Percentiles rank a stretch among this genome's conserved stretches.
Conservation (phyloP, 768 basidiomycete species). For the Saitozyma sp. region DNA sequence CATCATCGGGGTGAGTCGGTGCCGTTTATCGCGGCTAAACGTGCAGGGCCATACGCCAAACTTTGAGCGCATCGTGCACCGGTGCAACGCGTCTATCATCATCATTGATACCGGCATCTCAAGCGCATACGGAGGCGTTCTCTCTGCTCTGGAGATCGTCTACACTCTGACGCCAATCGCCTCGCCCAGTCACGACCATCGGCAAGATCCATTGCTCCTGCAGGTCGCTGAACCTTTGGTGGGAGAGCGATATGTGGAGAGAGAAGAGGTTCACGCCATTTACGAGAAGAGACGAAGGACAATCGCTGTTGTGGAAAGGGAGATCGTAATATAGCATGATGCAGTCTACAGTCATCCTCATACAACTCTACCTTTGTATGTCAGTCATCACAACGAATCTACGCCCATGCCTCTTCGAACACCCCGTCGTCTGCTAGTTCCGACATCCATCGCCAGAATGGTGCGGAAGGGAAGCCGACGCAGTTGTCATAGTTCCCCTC, state of each 20-base stretch:
- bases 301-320: slow-evolving; percentile 22
- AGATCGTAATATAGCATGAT: slow-evolving; percentile 12
- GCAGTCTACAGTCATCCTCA: too few relatives aligned
- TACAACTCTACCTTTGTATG: neutral
- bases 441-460: slow-evolving; percentile 51
- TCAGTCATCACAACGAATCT: neutral
- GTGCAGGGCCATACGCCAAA: slow-evolving; percentile 85
- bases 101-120: slow-evolving; percentile 98
- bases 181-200: slow-evolving; percentile 18
- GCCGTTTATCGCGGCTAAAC: neutral
- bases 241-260: slow-evolving; percentile 28
- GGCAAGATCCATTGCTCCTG: slow-evolving; percentile 37
- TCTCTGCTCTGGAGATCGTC: slow-evolving; percentile 82
- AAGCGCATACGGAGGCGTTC: slow-evolving; percentile 88
- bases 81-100: slow-evolving; percentile 88
- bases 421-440: slow-evolving; percentile 44
- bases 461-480: slow-evolving; percentile 82
- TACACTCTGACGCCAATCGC: slow-evolving; percentile 73
- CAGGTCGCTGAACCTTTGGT: slow-evolving; percentile 1
- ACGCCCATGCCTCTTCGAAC: slow-evolving; percentile 43
- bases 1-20: slow-evolving; percentile 61
- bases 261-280: slow-evolving; percentile 39
- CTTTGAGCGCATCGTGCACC: slow-evolving; percentile 78
- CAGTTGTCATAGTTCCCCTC: slow-evolving; percentile 89
- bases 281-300: slow-evolving; percentile 21